These are phyloP conservation scores for Cryphonectria japonica DNA, from an alignment of 2,329 filamentous ascomycete genomes.

Conservation along the genomic window DNA sequence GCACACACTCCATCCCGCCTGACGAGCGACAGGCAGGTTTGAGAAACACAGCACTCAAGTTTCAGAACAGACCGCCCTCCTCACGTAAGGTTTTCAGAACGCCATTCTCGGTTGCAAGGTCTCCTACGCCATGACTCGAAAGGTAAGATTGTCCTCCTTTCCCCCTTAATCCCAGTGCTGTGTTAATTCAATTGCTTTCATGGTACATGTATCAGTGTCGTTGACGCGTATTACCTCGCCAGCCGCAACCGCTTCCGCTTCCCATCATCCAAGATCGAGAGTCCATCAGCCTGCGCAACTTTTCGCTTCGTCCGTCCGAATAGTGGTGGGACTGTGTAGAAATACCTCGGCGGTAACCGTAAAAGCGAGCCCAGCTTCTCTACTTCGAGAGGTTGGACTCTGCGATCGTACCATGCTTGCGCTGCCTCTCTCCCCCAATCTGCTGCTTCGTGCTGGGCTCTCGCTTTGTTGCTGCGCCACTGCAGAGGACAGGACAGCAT, in stretches of 20 bases:
- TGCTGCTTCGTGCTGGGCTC: not conserved
- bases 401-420: not conserved
- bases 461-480: not conserved
- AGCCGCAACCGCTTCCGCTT: not conserved
- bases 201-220: not conserved
- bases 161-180: not conserved
- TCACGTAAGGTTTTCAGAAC: not conserved
- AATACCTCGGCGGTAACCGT: not conserved
- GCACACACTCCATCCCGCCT: not conserved
- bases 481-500: not conserved
- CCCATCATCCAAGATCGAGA: not conserved
- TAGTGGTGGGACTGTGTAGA: not conserved
- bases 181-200: not conserved
- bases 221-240: not conserved
- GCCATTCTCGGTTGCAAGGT: not conserved
- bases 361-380: not conserved
- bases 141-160: not conserved
- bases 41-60: not conserved
- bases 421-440: not conserved
- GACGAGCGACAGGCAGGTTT: not conserved
- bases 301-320: not conserved
- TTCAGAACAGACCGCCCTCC: not conserved
- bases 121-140: slow-evolving; percentile 3
- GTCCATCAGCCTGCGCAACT: not conserved
- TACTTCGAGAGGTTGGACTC: not conserved